These are phyloP conservation scores for Halteria grandinella DNA, from an alignment of 73 alveolate genomes.

Conservation along the genomic window DNA sequence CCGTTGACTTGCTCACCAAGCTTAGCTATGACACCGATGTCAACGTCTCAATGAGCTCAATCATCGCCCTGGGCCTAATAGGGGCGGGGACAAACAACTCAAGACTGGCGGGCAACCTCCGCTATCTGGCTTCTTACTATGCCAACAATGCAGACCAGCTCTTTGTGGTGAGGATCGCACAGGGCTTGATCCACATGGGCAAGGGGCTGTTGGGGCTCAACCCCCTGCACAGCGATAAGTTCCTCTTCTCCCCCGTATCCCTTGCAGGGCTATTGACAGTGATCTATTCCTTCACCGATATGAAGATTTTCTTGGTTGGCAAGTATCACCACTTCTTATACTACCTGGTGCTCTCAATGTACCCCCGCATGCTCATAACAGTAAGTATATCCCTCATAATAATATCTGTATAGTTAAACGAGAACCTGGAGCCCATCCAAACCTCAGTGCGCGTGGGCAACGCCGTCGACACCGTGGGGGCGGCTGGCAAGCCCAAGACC, in stretches of 20 bases:
- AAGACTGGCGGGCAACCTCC: constrained; percentile 89
- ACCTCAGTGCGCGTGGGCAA: constrained; percentile 94
- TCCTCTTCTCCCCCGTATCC: constrained; percentile 81
- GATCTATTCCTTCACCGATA: constrained; percentile 86
- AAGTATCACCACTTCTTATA: constrained; percentile 90
- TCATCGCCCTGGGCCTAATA: constrained; percentile 90
- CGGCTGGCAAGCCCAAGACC: constrained; percentile 94
- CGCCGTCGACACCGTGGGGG: constrained; percentile 97
- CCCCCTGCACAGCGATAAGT: constrained; percentile 91
- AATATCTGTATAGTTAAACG: too few relatives aligned
- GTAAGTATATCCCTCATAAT: too few relatives aligned
- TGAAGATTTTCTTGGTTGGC: constrained; percentile 77
- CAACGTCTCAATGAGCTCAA: constrained; percentile 85
- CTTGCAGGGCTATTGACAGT: constrained; percentile 90
- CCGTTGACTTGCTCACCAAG: constrained; percentile 90
- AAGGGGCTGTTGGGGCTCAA: constrained; percentile 90
- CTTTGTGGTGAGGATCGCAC: constrained; percentile 94
- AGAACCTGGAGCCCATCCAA: constrained; percentile 84
- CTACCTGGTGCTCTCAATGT: constrained; percentile 90
- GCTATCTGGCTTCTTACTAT: constrained; percentile 93
- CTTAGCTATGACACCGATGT: constrained; percentile 93
- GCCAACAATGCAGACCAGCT: constrained; percentile 89
- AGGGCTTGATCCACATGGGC: constrained; percentile 82
- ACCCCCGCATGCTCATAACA: constrained; percentile 95
- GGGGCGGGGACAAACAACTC: constrained; percentile 97